These are phyloP conservation scores for Peronospora tabacina DNA, from an alignment of 352 stramenopile genomes.

Conservation along the genomic window DNA sequence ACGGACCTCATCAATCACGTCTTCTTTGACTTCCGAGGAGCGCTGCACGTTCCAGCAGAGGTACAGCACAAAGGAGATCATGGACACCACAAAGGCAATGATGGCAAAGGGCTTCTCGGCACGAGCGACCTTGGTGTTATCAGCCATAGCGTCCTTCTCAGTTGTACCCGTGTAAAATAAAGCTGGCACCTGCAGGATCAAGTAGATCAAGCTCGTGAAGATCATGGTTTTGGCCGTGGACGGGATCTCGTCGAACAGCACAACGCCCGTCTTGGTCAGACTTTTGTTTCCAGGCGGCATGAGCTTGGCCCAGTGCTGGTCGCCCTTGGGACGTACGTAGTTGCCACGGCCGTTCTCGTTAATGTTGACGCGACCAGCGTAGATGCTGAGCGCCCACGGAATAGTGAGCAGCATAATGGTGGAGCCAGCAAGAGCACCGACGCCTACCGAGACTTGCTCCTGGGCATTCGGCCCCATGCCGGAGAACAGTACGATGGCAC, in stretches of 20 bases:
- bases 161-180: slow-evolving; percentile 82
- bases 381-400: slow-evolving; percentile 91
- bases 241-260: slow-evolving; percentile 82
- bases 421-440: slow-evolving; percentile 95
- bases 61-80: slow-evolving; percentile 89
- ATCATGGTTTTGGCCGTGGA: slow-evolving; percentile 90
- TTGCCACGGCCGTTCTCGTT: slow-evolving; percentile 77
- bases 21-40: slow-evolving; percentile 54
- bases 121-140: slow-evolving; percentile 61
- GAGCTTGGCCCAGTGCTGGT: slow-evolving; percentile 77
- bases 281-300: slow-evolving; percentile 67
- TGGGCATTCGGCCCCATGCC: slow-evolving; percentile 91
- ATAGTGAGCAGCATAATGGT: slow-evolving; percentile 99
- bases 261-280: slow-evolving; percentile 65
- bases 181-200: slow-evolving; percentile 92
- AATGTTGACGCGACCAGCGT: slow-evolving; percentile 92
- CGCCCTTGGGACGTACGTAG: slow-evolving; percentile 74
- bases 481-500: slow-evolving; percentile 96
- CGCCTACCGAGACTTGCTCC: slow-evolving; percentile 92
- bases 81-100: slow-evolving; percentile 81
- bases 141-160: slow-evolving; percentile 49
- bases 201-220: slow-evolving; percentile 90
- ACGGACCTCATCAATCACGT: slow-evolving; percentile 64
- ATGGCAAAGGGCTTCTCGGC: slow-evolving; percentile 88
- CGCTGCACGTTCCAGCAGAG: slow-evolving; percentile 88